Base-by-base conservation (phyloP, 108 stramenopile genomes). In the Fistulifera solaris region DNA sequence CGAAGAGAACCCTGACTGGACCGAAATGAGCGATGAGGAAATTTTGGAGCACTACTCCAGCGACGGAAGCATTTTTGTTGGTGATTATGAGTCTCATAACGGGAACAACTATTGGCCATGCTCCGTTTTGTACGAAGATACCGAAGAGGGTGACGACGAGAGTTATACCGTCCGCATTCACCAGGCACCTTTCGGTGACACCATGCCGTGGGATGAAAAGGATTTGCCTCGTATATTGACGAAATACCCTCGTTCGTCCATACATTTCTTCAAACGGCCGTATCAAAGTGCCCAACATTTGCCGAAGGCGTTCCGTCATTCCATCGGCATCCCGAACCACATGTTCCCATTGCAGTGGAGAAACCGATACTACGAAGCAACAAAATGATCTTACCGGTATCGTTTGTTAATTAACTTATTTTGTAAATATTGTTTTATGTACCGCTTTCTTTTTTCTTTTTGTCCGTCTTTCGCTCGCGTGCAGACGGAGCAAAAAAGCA, bases 21-120 rank as follows among this genome's bases (percentile, higher is more conserved):
- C 0, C 19, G 19, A 40, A 12, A 14, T 58, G n/a, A 51, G 15
- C 25, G 56, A 57, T 18, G 48, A 40, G 0, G 49, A 57, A 26
- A 52, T 65, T 3, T n/a, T 65, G 48, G 16, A 24, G 14, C 8
- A 38, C 1, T 58, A 26, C 42, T 27, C 56, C 24, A 18, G 17
- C 22, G 49, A 52, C 40, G 65, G 65, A 17, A 18, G 22, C 12
- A 15, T 15, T 2, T 57, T 45, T 11, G 1, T n/a, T 14, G 38
- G 40, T 11, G 8, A 27, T 28, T 58, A 65, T 44, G 14, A 23
- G 17, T 4, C 50, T 23, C 57, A 58, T 31, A 49, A 40, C 14
- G 48, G 40, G 49, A 35, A 28, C 14, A 40, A 5, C 12, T 47
- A 58, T 25, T 65, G 65, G 65, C 65, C 65, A 16, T 65, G 65